Percentiles rank a stretch among this genome's conserved stretches.
Evolutionary conservation across 2,329 filamentous ascomycete genomes (phyloP).

Genomic region (Cordyceps cicadae): DNA sequence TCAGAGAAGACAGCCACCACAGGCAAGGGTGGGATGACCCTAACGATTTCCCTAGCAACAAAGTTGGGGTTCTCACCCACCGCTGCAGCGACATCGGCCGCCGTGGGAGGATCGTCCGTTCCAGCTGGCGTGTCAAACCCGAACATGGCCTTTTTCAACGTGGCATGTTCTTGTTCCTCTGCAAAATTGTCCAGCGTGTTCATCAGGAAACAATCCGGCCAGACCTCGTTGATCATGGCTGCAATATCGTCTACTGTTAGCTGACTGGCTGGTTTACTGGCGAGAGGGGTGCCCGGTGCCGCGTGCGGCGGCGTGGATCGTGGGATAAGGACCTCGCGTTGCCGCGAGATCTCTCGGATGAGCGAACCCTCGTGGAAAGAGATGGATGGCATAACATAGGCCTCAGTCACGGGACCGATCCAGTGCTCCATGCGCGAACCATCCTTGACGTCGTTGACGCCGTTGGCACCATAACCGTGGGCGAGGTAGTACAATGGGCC

Average conservation of each 20-base stretch:
- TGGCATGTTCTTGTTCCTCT: background rate
- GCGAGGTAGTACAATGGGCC: constrained; percentile 28
- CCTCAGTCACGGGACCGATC: constrained; percentile 16
- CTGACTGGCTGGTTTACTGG: constrained; percentile 5
- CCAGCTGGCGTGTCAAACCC: background rate
- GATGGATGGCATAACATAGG: background rate
- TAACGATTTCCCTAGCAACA: background rate
- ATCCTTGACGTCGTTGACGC: constrained; percentile 21
- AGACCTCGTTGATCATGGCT: background rate
- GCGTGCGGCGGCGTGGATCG: background rate
- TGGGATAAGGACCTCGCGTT: background rate
- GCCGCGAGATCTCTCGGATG: background rate
- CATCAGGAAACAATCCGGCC: background rate
- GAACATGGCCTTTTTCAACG: background rate
- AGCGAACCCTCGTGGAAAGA: background rate
- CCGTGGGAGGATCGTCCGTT: background rate
- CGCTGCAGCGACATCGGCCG: background rate
- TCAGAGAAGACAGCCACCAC: background rate
- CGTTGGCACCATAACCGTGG: constrained; percentile 22
- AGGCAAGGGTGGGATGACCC: background rate
- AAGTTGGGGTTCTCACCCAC: background rate
- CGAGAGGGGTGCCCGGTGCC: background rate
- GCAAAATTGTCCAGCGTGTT: background rate
- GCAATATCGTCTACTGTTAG: background rate
- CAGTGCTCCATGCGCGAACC: constrained; percentile 19